Percentiles rank a stretch among this genome's conserved stretches.
Evolutionary conservation across 2,329 filamentous ascomycete genomes (phyloP).

Genomic region (Cladosporium halotolerans): DNA sequence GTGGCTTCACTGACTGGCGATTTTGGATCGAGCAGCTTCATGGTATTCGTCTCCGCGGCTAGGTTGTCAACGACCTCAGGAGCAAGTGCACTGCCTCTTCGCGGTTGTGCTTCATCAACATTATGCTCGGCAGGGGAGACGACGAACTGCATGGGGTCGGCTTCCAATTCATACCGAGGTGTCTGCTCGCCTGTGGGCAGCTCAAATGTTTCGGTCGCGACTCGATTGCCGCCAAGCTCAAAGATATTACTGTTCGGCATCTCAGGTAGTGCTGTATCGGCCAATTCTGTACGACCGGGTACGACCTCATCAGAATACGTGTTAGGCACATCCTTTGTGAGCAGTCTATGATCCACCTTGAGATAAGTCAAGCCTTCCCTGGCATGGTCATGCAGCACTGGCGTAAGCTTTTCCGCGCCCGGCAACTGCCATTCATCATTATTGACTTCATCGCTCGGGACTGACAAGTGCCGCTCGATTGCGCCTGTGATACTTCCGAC

Average conservation of each 20-base stretch:
- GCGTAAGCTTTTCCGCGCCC: conserved; percentile 50
- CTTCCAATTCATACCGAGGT: conserved; percentile 33
- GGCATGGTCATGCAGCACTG: conserved; percentile 43
- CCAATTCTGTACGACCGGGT: conserved; percentile 23
- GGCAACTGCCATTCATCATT: conserved; percentile 33
- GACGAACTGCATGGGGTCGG: conserved; percentile 30
- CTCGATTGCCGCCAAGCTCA: conserved; percentile 28
- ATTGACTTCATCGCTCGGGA: conserved; percentile 14
- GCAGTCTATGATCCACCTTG: conserved; percentile 49
- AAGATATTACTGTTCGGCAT: conserved; percentile 14
- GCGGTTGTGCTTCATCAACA: conserved; percentile 21
- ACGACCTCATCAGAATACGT: conserved; percentile 18
- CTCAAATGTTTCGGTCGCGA: conserved; percentile 19
- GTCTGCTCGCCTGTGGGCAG: conserved; percentile 20
- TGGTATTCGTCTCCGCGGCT: conserved; percentile 13
- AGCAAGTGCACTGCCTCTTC: conserved; percentile 40
- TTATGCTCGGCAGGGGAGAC: conserved; percentile 32
- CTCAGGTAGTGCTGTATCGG: conserved; percentile 21
- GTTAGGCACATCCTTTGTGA: conserved; percentile 35
- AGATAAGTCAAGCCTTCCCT: conserved; percentile 43
- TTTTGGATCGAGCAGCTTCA: conserved; percentile 17
- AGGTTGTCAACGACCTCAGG: conserved; percentile 38
- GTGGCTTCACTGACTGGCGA: conserved; percentile 17
- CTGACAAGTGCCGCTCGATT: conserved; percentile 20
- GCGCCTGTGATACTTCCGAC: conserved; percentile 43